Conservation (phyloP, 2,329 filamentous ascomycete genomes). For the Talaromyces sp. region DNA sequence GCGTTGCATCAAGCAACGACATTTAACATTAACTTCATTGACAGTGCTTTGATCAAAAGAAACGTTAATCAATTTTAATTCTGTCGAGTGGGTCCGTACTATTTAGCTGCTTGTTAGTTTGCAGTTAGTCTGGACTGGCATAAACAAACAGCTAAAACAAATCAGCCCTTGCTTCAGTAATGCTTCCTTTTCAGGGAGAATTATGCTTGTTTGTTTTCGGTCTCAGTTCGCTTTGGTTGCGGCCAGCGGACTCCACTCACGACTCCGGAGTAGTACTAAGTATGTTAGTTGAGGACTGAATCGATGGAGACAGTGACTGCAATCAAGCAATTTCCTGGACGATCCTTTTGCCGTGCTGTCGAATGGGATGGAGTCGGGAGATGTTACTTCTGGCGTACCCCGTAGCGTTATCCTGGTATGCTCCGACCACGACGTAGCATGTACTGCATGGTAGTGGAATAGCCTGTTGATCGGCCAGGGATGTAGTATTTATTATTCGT, state of each 20-base stretch:
- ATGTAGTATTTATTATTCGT: slow-evolving; percentile 7
- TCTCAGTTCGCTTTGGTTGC: too few species aligned
- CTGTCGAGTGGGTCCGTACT: neutral
- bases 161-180: neutral
- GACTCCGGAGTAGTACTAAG: too few species aligned
- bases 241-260: too few species aligned
- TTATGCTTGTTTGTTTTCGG: too few species aligned
- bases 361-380: neutral
- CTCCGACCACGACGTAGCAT: slow-evolving; percentile 3
- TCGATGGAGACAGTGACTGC: too few species aligned
- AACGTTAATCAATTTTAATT: neutral
- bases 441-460: neutral
- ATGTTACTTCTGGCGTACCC: neutral
- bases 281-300: too few species aligned
- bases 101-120: neutral
- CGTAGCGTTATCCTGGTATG: neutral
- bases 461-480: slow-evolving; percentile 1
- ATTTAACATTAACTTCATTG: neutral
- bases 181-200: neutral
- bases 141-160: neutral
- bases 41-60: neutral
- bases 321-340: neutral
- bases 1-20: neutral
- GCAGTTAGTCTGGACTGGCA: neutral
- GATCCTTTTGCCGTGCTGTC: neutral